Base-by-base conservation (phyloP, 495 filamentous ascomycete species). In the Aspergillus nanangensis region DNA sequence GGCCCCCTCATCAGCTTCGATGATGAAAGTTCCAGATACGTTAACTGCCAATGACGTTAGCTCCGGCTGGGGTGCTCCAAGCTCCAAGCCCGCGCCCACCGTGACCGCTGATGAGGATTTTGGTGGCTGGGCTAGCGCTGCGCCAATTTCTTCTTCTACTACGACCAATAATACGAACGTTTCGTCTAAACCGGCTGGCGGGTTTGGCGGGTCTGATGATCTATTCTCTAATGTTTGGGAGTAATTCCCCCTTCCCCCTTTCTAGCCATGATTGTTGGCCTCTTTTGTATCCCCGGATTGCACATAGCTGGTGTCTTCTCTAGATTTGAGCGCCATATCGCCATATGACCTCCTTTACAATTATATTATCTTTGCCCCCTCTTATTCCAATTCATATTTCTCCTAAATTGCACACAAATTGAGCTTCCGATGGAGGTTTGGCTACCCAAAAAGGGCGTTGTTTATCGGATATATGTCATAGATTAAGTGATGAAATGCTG, bases 191-290 rank as follows among this genome's bases (percentile, higher is more conserved):
- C 68, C 75, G 44, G 70, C 67, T 27, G 75, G 74, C 55, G 84
- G 83, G 44, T 84, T 88, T 66, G 82, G 79, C 3, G 80, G 75
- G 10, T 71, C 71, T 43, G 90, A 96, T 53, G 90, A 96, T 71
- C 65, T 96, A 57, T 96, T 95, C 63, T 90, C 86, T 32, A 96
- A 96, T 69, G 90, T 96, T 48, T 96, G 90, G 90, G 75, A 88
- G 66, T 94, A 70, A 45, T 44, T 27, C 29, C 5, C 42, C 45
- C 41, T 46, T 48, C 51, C 27, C 31, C 38, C 40, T 36, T 29
- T 50, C 22, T 51, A 47, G 22, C 7, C n/a, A n/a, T n/a, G n/a
- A n/a, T n/a, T 21, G 45, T 2, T 29, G 35, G 24, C 21, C 20
- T 27, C 38, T 15, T 41, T 19, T 15, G 37, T 15, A 14, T 14